phyloP scores from a whole-genome alignment of 1,139 yeast genomes.

The Saccharomyces hybrid region DNA sequence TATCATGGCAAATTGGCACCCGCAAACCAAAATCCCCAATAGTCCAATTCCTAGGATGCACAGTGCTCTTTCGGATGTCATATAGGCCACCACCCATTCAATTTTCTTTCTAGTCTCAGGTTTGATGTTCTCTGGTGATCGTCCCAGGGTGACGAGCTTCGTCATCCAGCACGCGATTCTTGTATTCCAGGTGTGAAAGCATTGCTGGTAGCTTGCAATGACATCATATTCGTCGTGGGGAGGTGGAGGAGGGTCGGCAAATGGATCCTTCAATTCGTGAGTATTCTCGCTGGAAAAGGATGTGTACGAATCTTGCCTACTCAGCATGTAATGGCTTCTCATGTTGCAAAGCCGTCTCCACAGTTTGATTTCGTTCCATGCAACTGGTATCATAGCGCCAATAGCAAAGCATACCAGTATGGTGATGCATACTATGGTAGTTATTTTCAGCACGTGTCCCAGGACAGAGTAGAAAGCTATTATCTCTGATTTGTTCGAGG shows the following conservation, averaged over 20 bases:
- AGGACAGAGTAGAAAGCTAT: slow-evolving; percentile 33
- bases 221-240: slow-evolving; percentile 17
- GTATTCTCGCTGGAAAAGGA: neutral
- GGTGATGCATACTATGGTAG: slow-evolving; percentile 29
- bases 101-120: slow-evolving; percentile 18
- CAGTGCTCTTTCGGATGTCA: slow-evolving; percentile 42
- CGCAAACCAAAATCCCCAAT: slow-evolving; percentile 42
- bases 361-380: slow-evolving; percentile 39
- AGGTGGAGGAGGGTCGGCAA: slow-evolving; percentile 1
- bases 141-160: slow-evolving; percentile 18
- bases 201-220: slow-evolving; percentile 27
- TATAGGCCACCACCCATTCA: slow-evolving; percentile 46
- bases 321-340: slow-evolving; percentile 15
- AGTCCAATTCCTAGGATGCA: slow-evolving; percentile 41
- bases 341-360: slow-evolving; percentile 43
- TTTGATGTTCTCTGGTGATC: slow-evolving; percentile 11
- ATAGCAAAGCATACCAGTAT: slow-evolving; percentile 39
- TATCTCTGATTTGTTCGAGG: slow-evolving; percentile 23
- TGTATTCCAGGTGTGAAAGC: slow-evolving; percentile 27
- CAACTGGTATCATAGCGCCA: slow-evolving; percentile 36
- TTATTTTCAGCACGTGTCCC: slow-evolving; percentile 28
- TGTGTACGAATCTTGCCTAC: slow-evolving; percentile 2
- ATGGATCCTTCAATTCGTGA: slow-evolving; percentile 6
- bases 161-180: slow-evolving; percentile 9
- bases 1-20: slow-evolving; percentile 42